Percentiles rank a stretch among this genome's conserved stretches.
phyloP scores from a whole-genome alignment of 208 protist species.

The Entamoeba dispar region DNA sequence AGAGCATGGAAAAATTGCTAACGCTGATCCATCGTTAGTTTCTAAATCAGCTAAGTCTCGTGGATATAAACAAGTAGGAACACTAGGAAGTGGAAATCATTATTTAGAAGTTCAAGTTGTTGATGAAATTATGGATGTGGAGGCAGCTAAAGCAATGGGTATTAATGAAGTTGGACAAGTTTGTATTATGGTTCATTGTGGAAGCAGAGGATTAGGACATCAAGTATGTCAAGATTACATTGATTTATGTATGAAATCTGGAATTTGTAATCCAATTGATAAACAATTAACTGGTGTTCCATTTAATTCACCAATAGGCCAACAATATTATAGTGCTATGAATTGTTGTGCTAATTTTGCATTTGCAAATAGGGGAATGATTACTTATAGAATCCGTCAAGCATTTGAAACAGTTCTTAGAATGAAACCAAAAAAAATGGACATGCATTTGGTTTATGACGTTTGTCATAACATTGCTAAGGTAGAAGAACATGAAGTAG shows the following conservation, averaged over 20 bases:
- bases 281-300: constrained; percentile 49
- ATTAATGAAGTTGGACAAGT: constrained; percentile 36
- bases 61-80: constrained; percentile 51
- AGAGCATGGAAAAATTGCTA: constrained; percentile 44
- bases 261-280: constrained; percentile 38
- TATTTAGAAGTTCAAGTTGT: constrained; percentile 49
- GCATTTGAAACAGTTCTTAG: constrained; percentile 38
- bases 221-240: constrained; percentile 54
- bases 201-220: constrained; percentile 56
- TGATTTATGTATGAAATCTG: constrained; percentile 43
- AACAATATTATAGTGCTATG: constrained; percentile 52
- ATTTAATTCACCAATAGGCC: constrained; percentile 42
- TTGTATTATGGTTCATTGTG: constrained; percentile 55
- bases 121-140: constrained; percentile 53
- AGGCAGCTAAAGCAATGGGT: constrained; percentile 48
- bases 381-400: constrained; percentile 48
- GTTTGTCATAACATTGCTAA: constrained; percentile 68
- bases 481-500: constrained; percentile 48
- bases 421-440: constrained; percentile 39
- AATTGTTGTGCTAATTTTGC: constrained; percentile 54
- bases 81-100: constrained; percentile 63
- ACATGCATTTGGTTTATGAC: constrained; percentile 61
- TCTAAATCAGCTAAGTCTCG: constrained; percentile 49
- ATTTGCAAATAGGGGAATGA: constrained; percentile 51
- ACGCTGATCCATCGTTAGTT: constrained; percentile 45